phyloP scores from a whole-genome alignment of 2,329 filamentous ascomycete genomes.

The Penicillium brasilianum region DNA sequence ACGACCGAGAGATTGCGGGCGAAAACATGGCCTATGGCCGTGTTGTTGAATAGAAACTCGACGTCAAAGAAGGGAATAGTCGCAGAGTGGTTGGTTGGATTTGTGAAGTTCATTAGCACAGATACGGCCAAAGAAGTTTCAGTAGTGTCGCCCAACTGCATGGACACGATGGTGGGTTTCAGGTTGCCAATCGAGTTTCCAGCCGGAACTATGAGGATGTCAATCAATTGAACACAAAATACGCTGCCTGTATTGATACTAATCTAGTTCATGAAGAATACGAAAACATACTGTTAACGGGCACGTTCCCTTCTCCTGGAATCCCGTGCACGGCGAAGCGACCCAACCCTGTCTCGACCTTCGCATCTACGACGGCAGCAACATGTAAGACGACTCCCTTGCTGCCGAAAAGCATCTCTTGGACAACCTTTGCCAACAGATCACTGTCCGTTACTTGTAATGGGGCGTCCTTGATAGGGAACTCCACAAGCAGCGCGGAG shows the following conservation, averaged over 20 bases:
- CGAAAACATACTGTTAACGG: constrained; percentile 84
- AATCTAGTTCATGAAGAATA: constrained; percentile 28
- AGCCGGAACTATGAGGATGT: constrained; percentile 60
- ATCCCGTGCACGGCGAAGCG: constrained; percentile 80
- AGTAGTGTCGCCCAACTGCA: constrained; percentile 75
- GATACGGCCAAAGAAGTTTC: constrained; percentile 71
- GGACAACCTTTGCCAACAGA: constrained; percentile 79
- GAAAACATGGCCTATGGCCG: constrained; percentile 75
- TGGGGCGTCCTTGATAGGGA: constrained; percentile 76
- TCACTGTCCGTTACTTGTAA: constrained; percentile 80
- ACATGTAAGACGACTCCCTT: constrained; percentile 73
- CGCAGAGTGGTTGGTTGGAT: constrained; percentile 86
- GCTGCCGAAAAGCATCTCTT: constrained; percentile 76
- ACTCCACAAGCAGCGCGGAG: constrained; percentile 72
- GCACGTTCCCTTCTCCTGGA: constrained; percentile 80
- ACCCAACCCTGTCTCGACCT: constrained; percentile 80
- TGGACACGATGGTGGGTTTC: constrained; percentile 69
- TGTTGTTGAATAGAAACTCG: constrained; percentile 74
- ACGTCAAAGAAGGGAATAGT: constrained; percentile 80
- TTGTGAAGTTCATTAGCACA: constrained; percentile 80
- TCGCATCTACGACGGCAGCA: constrained; percentile 79
- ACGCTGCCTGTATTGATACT: constrained; percentile 27
- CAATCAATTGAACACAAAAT: constrained; percentile 28
- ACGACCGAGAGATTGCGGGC: constrained; percentile 66
- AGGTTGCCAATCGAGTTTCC: constrained; percentile 58